Conservation (phyloP, 2,329 filamentous ascomycete species). For the Aspergillus oerlinghausenensis region DNA sequence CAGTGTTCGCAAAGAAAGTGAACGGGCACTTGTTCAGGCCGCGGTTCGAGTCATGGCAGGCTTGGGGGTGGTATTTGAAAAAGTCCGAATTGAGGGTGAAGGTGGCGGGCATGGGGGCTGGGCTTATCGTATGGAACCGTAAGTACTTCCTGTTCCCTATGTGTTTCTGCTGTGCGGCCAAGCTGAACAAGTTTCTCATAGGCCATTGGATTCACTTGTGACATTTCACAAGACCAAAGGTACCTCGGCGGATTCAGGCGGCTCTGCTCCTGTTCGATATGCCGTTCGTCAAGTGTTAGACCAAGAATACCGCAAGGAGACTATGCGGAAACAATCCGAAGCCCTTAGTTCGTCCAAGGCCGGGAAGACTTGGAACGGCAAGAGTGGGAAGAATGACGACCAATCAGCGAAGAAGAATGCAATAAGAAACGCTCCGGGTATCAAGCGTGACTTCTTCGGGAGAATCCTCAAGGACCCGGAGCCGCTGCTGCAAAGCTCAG, state of each 20-base stretch:
- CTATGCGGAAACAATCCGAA: conserved; percentile 60
- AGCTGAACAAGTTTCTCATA: conserved; percentile 21
- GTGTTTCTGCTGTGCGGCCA: neutral
- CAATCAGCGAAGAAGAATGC: conserved; percentile 19
- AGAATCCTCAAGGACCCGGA: conserved; percentile 55
- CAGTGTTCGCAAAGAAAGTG: conserved; percentile 80
- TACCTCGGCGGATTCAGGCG: conserved; percentile 46
- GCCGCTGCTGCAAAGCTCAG: conserved; percentile 30
- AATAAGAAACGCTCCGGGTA: conserved; percentile 30
- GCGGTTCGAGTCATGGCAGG: conserved; percentile 80
- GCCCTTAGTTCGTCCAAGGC: conserved; percentile 41
- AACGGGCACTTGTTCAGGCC: conserved; percentile 73
- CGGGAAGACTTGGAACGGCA: conserved; percentile 17
- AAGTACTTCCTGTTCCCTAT: conserved; percentile 42
- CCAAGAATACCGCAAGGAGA: conserved; percentile 76
- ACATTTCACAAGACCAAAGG: conserved; percentile 51
- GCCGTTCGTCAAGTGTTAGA: conserved; percentile 90
- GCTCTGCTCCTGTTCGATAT: conserved; percentile 73
- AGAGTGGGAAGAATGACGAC: conserved; percentile 30
- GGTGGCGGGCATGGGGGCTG: conserved; percentile 59
- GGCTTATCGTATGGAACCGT: conserved; percentile 95
- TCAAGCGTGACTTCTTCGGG: conserved; percentile 84
- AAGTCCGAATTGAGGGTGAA: conserved; percentile 70
- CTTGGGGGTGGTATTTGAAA: conserved; percentile 74
- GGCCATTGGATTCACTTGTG: conserved; percentile 70